Conservation (phyloP, 306 rosid species). For the Cucurbita maxima region DNA sequence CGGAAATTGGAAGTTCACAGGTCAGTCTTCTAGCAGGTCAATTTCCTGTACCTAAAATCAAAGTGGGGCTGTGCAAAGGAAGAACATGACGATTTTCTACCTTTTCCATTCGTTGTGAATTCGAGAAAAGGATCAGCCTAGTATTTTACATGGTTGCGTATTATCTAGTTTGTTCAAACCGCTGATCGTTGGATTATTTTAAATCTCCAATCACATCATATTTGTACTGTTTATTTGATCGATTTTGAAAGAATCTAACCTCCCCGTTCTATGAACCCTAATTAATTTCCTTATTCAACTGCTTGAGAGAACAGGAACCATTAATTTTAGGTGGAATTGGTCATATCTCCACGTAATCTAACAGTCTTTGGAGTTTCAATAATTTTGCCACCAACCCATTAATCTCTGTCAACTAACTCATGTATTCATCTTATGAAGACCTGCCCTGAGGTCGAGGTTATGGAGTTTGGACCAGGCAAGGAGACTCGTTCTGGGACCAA, state of each 20-base stretch:
- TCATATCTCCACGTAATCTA: neutral
- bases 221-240: neutral
- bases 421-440: constrained; percentile 1
- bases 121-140: neutral
- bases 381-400: neutral
- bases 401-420: neutral
- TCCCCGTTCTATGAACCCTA: neutral
- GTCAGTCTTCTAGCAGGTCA: neutral
- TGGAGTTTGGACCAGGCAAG: neutral
- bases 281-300: neutral
- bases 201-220: neutral
- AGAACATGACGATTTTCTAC: neutral
- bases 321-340: neutral
- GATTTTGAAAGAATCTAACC: neutral
- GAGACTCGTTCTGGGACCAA: neutral
- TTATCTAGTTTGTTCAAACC: neutral
- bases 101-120: neutral
- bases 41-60: neutral
- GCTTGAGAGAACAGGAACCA: neutral
- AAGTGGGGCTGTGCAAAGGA: neutral
- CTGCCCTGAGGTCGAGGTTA: neutral
- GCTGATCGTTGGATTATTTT: neutral
- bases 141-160: neutral
- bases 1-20: neutral
- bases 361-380: neutral